Evolutionary conservation across 2,329 filamentous ascomycete genomes (phyloP).

Genomic region (Zymoseptoria pseudotritici): DNA sequence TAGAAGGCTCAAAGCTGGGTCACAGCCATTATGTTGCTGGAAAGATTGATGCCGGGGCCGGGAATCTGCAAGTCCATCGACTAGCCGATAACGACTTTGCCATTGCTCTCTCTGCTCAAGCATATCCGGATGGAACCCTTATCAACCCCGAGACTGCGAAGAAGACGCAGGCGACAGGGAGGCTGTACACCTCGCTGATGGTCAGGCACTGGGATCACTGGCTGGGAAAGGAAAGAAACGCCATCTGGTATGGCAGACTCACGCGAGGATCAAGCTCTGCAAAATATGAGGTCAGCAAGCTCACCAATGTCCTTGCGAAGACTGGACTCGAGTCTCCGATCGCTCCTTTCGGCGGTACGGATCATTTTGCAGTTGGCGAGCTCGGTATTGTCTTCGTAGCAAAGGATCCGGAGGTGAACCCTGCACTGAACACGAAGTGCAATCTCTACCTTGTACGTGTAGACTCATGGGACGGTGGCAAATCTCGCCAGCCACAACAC

Average conservation of each 20-base stretch:
- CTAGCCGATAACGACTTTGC: constrained; percentile 33
- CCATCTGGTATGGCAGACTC: constrained; percentile 66
- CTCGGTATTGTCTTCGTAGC: constrained; percentile 65
- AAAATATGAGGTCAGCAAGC: constrained; percentile 34
- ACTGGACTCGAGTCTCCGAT: constrained; percentile 59
- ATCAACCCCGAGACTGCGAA: constrained; percentile 44
- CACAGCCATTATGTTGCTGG: constrained; percentile 36
- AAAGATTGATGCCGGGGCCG: constrained; percentile 39
- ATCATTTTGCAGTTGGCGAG: constrained; percentile 69
- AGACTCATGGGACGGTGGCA: constrained; percentile 49
- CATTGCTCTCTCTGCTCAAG: constrained; percentile 50
- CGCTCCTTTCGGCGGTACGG: constrained; percentile 67
- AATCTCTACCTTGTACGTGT: constrained; percentile 70
- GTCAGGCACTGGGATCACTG: constrained; percentile 50
- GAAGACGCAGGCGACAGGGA: constrained; percentile 41
- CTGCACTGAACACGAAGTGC: constrained; percentile 70
- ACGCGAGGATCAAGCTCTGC: constrained; percentile 25
- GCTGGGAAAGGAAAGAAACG: constrained; percentile 60
- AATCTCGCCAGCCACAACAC: constrained; percentile 46
- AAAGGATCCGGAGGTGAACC: constrained; percentile 64
- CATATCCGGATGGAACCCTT: constrained; percentile 61
- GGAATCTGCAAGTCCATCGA: constrained; percentile 41
- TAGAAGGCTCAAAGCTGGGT: constrained; percentile 1
- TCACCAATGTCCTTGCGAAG: constrained; percentile 58
- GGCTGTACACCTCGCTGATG: constrained; percentile 45